Conservation (phyloP, 202 grass and related monocot genomes). For the Eragrostis tef region DNA sequence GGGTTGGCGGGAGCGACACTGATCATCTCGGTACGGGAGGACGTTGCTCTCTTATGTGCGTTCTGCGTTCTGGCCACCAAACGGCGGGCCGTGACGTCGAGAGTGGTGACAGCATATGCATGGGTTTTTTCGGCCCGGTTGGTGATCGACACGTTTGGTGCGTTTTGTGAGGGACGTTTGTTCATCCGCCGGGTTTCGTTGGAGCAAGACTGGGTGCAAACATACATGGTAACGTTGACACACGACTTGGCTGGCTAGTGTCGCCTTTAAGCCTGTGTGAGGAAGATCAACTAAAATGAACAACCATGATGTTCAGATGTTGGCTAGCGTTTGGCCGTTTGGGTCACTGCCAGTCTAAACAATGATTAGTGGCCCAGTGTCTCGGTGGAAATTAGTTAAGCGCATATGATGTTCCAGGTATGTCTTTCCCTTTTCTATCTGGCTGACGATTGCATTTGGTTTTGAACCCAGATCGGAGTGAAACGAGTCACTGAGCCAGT, state of each 20-base stretch:
- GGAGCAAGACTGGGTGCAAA: background rate
- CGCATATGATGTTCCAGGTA: background rate
- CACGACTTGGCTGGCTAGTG: background rate
- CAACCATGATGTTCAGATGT: constrained; percentile 43
- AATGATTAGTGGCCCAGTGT: background rate
- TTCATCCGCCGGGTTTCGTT: constrained; percentile 49
- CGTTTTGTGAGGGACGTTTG: constrained; percentile 35
- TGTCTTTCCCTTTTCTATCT: background rate
- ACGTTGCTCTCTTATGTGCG: constrained; percentile 31
- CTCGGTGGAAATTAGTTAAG: background rate
- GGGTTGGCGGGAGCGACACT: constrained; percentile 13
- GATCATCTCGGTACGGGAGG: background rate
- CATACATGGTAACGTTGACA: background rate
- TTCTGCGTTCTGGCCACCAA: constrained; percentile 51
- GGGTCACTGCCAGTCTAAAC: background rate
- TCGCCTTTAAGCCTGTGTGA: background rate
- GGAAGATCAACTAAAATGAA: constrained; percentile 47
- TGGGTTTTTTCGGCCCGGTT: constrained; percentile 25
- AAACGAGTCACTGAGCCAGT: background rate
- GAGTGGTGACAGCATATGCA: constrained; percentile 11
- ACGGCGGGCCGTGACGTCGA: constrained; percentile 25
- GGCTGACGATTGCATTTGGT: background rate
- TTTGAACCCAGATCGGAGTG: background rate
- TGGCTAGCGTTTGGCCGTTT: constrained; percentile 32
- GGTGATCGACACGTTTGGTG: constrained; percentile 48